These are phyloP conservation scores for Rhodocollybia butyracea DNA, from an alignment of 768 basidiomycete species.

Conservation along the genomic window DNA sequence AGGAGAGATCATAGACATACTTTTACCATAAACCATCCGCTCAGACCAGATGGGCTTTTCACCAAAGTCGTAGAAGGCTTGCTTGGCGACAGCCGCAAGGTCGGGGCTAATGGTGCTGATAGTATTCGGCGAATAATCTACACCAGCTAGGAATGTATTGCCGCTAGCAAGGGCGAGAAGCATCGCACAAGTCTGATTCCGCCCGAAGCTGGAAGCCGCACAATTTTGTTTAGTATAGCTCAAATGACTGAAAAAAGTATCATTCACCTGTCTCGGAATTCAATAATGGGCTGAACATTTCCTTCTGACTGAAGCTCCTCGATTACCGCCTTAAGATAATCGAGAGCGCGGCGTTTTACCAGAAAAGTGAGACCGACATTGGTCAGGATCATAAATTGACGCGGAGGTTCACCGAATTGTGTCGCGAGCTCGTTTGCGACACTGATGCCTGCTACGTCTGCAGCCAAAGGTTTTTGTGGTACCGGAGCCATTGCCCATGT, in stretches of 20 bases:
- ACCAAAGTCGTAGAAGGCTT: slow-evolving; percentile 83
- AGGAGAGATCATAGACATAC: slow-evolving; percentile 39
- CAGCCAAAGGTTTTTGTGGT: slow-evolving; percentile 24
- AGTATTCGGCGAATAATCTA: slow-evolving; percentile 42
- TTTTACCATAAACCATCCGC: slow-evolving; percentile 70
- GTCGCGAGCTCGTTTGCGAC: slow-evolving; percentile 77
- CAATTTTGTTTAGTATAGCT: slow-evolving; percentile 4
- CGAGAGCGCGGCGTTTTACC: slow-evolving; percentile 77
- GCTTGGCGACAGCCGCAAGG: slow-evolving; percentile 69
- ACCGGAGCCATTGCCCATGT: slow-evolving; percentile 81
- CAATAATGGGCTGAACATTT: slow-evolving; percentile 73
- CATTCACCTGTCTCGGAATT: slow-evolving; percentile 75
- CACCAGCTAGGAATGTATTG: slow-evolving; percentile 71
- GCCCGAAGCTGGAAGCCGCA: slow-evolving; percentile 63
- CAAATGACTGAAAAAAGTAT: background rate
- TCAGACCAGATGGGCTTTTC: slow-evolving; percentile 83
- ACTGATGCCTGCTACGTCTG: slow-evolving; percentile 36
- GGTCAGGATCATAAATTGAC: slow-evolving; percentile 84
- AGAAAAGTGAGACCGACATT: slow-evolving; percentile 84
- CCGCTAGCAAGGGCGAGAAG: slow-evolving; percentile 81
- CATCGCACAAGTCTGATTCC: slow-evolving; percentile 92
- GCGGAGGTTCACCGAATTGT: slow-evolving; percentile 71
- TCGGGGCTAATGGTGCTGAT: slow-evolving; percentile 57
- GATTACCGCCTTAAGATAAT: slow-evolving; percentile 77
- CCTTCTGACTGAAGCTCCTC: slow-evolving; percentile 79